These are phyloP conservation scores for Luffa acutangula DNA, from an alignment of 306 rosid species.

Conservation along the genomic window DNA sequence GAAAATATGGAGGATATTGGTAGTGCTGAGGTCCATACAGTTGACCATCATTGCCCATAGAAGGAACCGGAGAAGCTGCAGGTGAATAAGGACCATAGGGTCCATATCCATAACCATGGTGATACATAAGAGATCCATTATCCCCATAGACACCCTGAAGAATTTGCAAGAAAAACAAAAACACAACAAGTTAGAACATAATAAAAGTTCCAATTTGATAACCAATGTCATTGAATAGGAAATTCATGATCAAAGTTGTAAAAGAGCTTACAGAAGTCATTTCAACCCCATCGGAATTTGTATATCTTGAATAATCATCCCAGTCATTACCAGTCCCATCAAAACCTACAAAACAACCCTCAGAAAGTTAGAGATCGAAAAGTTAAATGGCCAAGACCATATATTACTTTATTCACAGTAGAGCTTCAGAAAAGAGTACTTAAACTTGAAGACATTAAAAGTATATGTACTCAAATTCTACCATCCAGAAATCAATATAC, in stretches of 20 bases:
- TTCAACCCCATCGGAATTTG: constrained; percentile 75
- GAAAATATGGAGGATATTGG: constrained; percentile 90
- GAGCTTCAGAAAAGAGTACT: neutral
- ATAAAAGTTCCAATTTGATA: neutral
- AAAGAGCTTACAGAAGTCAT: constrained; percentile 58
- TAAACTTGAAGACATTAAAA: neutral
- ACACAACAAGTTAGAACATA: neutral
- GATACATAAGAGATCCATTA: constrained; percentile 74
- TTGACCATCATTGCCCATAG: constrained; percentile 94
- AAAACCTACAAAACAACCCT: constrained; percentile 30
- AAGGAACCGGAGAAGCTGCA: constrained; percentile 84
- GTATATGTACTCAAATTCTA: neutral
- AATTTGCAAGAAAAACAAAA: neutral
- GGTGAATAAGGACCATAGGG: constrained; percentile 87
- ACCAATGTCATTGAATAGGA: no score
- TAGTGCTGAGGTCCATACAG: constrained; percentile 90
- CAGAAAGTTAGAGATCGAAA: neutral
- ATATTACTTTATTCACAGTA: neutral
- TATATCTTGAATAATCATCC: constrained; percentile 72
- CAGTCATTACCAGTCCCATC: constrained; percentile 63
- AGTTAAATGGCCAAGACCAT: neutral
- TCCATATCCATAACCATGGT: constrained; percentile 82
- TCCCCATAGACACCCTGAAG: constrained; percentile 83
- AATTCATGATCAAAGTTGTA: no score
- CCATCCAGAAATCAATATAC: constrained; percentile 20